phyloP scores from a whole-genome alignment of 176 grass and related monocot genomes.

The Musa itinerans region DNA sequence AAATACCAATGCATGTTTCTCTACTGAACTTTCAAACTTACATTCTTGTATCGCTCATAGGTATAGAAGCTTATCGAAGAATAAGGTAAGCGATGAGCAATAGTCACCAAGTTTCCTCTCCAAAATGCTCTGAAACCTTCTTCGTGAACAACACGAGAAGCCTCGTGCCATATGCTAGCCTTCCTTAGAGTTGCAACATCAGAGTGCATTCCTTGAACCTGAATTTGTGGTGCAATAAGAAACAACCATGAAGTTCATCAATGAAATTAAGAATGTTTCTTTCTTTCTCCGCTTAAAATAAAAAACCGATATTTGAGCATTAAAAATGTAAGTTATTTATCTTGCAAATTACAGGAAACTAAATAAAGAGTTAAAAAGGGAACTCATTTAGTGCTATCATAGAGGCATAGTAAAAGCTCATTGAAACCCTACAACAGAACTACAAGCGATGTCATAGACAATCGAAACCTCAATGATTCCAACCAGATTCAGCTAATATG shows the following conservation, averaged over 20 bases:
- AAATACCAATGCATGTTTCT: not conserved
- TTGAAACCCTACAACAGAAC: too few species aligned
- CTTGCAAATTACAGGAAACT: too few species aligned
- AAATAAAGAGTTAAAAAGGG: too few species aligned
- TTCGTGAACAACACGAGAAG: constrained; percentile 72
- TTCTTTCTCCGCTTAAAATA: too few species aligned
- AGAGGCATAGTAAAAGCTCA: not conserved
- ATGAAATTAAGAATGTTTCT: too few species aligned
- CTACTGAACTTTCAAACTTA: constrained; percentile 24
- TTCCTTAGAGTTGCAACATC: constrained; percentile 60
- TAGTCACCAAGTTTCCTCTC: constrained; percentile 97
- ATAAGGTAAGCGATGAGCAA: constrained; percentile 87
- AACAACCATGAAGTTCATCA: not conserved
- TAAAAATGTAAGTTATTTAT: not conserved
- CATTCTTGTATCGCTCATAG: constrained; percentile 75
- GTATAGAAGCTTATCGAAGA: constrained; percentile 89
- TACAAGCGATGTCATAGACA: not conserved
- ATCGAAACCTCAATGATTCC: not conserved
- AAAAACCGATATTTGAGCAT: too few species aligned
- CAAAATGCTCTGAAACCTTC: constrained; percentile 88
- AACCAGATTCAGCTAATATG: not conserved
- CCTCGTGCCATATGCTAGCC: constrained; percentile 64
- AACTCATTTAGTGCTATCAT: not conserved
- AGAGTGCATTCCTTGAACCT: constrained; percentile 96
- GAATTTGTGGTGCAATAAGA: constrained; percentile 13